These are phyloP conservation scores for Coemansia sp. DNA, from an alignment of 192 early-diverging fungal genomes.

Conservation along the genomic window DNA sequence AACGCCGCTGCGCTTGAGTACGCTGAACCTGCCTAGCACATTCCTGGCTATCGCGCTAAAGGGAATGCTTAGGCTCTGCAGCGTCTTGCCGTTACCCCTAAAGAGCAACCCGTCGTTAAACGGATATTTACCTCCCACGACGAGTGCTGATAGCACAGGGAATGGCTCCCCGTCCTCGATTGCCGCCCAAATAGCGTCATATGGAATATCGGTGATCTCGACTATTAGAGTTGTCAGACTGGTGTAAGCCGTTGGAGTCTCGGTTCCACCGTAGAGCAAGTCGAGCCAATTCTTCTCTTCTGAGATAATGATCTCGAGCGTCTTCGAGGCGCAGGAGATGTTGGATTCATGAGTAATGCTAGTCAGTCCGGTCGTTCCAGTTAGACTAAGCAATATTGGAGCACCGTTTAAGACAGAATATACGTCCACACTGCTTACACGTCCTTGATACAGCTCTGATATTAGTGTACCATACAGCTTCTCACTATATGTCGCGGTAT, in stretches of 20 bases:
- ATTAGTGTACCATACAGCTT: too few species aligned
- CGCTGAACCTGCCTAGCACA: not conserved
- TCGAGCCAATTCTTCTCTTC: not conserved
- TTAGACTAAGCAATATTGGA: too few species aligned
- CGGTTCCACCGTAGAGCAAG: not conserved
- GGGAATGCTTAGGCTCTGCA: not conserved
- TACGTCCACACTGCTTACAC: too few species aligned
- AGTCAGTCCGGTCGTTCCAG: not conserved
- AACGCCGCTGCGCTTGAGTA: not conserved
- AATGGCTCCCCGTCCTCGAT: not conserved
- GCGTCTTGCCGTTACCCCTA: not conserved
- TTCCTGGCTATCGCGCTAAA: not conserved
- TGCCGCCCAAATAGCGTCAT: not conserved
- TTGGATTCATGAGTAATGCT: not conserved
- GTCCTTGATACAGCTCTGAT: too few species aligned
- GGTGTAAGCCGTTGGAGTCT: too few species aligned
- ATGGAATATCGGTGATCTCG: too few species aligned
- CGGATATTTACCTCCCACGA: not conserved
- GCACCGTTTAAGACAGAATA: too few species aligned
- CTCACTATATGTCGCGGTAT: too few species aligned
- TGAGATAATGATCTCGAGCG: not conserved
- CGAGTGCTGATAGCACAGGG: not conserved
- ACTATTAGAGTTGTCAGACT: too few species aligned
- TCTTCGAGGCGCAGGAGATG: not conserved
- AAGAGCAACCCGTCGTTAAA: slow-evolving; percentile 4